A percentile compares a stretch with the other conserved stretches of the same genome.
These are phyloP conservation scores for Penicillium sp. DNA, from an alignment of 2,329 filamentous ascomycete genomes.

Conservation along the genomic window DNA sequence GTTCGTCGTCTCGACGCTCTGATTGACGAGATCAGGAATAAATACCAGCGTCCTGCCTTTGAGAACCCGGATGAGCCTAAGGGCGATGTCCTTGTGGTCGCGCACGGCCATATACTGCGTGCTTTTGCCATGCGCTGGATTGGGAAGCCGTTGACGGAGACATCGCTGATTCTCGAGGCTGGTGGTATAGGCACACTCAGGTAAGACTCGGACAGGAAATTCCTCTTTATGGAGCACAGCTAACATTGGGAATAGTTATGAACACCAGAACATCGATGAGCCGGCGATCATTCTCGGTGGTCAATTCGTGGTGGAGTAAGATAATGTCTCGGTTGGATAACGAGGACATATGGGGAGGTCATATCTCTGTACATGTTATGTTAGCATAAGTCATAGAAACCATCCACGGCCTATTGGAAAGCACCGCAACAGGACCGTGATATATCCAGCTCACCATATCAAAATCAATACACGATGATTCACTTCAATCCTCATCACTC, in stretches of 20 bases:
- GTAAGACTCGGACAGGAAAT: conserved; percentile 43
- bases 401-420: not conserved
- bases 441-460: not conserved
- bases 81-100: conserved; percentile 74
- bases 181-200: conserved; percentile 80
- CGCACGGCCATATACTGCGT: conserved; percentile 84
- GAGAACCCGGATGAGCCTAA: conserved; percentile 51
- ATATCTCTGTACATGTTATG: not conserved
- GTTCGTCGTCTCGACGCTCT: conserved; percentile 69
- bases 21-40: conserved; percentile 69
- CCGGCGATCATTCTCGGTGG: conserved; percentile 77
- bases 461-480: conserved; percentile 2
- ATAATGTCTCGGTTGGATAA: not conserved
- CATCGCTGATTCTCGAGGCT: conserved; percentile 79
- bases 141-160: conserved; percentile 68
- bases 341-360: not conserved
- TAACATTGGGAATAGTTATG: conserved; percentile 57
- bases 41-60: conserved; percentile 63
- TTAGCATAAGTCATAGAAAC: not conserved
- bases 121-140: conserved; percentile 88
- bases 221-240: not conserved
- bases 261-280: conserved; percentile 74
- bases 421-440: not conserved
- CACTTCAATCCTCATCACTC: conserved; percentile 12
- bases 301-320: conserved; percentile 55